Evolutionary conservation across 1,284 basidiomycete species (phyloP).

Genomic region (Ceratobasidium sp.): DNA sequence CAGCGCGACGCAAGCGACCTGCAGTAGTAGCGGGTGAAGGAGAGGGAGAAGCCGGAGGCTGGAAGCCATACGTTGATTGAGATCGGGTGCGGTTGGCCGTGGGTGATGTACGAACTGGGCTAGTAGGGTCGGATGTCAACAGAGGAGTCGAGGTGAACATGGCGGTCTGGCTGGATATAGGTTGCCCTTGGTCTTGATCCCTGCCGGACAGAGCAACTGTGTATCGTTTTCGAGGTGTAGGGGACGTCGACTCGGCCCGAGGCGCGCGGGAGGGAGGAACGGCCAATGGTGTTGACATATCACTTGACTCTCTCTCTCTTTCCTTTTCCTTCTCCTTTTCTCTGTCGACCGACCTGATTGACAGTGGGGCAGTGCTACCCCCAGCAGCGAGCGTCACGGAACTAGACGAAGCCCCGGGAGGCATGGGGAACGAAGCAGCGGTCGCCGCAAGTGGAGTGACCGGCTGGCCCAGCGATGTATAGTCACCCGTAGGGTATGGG

Average conservation of each 20-base stretch:
- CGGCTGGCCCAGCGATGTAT: slow-evolving; percentile 65
- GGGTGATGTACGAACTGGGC: slow-evolving; percentile 7
- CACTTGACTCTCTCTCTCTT: slow-evolving; percentile 14
- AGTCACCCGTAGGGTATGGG: slow-evolving; percentile 83
- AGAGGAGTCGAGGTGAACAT: slow-evolving; percentile 43
- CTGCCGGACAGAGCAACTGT: slow-evolving; percentile 77
- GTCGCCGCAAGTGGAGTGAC: slow-evolving; percentile 50
- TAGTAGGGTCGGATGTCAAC: slow-evolving; percentile 50
- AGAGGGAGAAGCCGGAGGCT: slow-evolving; percentile 16
- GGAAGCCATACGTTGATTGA: slow-evolving; percentile 19
- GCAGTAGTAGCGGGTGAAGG: slow-evolving; percentile 14
- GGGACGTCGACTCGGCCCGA: slow-evolving; percentile 49
- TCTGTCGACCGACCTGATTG: slow-evolving; percentile 8
- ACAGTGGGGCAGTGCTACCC: slow-evolving; percentile 17
- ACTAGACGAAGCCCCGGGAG: slow-evolving; percentile 39
- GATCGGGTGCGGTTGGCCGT: slow-evolving; percentile 19
- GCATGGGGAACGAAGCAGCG: slow-evolving; percentile 39
- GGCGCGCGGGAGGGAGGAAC: slow-evolving; percentile 17
- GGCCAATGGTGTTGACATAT: slow-evolving; percentile 21
- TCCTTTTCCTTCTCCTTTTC: slow-evolving; percentile 38
- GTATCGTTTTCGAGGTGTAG: slow-evolving; percentile 72
- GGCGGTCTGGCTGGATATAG: slow-evolving; percentile 40
- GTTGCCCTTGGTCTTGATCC: slow-evolving; percentile 56
- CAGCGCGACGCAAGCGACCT: slow-evolving; percentile 5
- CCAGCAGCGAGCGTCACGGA: slow-evolving; percentile 25